Percentiles rank a stretch among this genome's conserved stretches.
Conservation (phyloP, 2,329 filamentous ascomycete species). For the Pseudocercospora macadamiae region DNA sequence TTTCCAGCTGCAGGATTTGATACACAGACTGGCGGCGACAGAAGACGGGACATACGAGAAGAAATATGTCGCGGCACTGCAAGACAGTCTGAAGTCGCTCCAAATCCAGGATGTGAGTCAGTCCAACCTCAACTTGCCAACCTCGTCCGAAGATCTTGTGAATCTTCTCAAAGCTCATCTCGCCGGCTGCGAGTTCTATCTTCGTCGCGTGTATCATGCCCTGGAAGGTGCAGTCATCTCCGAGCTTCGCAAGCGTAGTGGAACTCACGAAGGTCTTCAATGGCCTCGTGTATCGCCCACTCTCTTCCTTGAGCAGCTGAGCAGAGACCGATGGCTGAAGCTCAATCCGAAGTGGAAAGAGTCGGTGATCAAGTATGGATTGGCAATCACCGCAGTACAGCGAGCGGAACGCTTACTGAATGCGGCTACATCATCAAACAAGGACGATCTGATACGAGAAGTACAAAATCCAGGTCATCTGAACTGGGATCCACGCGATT, state of each 20-base stretch:
- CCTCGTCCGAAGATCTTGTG: background rate
- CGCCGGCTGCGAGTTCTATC: background rate
- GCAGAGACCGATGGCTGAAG: conserved; percentile 9
- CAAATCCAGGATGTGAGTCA: background rate
- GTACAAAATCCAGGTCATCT: conserved; percentile 53
- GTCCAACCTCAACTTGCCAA: background rate
- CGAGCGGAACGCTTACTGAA: conserved; percentile 47
- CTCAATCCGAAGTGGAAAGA: conserved; percentile 6
- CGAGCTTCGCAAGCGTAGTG: background rate
- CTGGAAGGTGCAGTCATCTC: background rate
- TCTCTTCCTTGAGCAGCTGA: conserved; percentile 11
- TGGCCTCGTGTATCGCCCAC: conserved; percentile 5
- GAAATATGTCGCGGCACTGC: conserved; percentile 9
- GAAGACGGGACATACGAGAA: background rate
- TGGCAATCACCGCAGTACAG: conserved; percentile 52
- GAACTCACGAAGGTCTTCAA: background rate
- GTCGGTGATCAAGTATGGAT: conserved; percentile 47
- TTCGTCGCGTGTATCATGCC: background rate
- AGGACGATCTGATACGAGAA: conserved; percentile 46
- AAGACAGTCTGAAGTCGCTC: conserved; percentile 9
- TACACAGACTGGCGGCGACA: background rate
- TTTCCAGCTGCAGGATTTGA: background rate
- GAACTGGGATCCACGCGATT: conserved; percentile 58
- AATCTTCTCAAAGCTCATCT: background rate
- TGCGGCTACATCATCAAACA: background rate